Base-by-base conservation (phyloP, 108 stramenopile genomes). In the Bacterosira constricta region DNA sequence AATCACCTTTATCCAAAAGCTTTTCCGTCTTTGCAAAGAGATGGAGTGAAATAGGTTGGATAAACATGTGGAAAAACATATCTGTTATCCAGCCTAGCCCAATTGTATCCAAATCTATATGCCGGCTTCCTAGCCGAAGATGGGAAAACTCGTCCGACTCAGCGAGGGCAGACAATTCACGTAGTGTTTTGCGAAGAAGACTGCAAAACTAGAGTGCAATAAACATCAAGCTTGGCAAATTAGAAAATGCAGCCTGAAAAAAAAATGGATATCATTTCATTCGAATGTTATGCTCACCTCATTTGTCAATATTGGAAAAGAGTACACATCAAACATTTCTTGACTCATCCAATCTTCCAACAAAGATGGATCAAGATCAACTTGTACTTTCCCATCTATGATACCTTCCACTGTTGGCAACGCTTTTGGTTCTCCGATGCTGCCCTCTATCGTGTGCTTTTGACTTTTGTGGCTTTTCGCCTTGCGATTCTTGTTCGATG, bases 11-110 rank as follows among this genome's bases (percentile, higher is more conserved):
- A 49, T 87, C 86, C 17, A 47, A 58, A 27, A 52, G 37, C 12
- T 74, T 52, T 73, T 87, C 86, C 7, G 87, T 80, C 17, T 75
- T 66, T 6, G 51, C 61, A 64, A 82, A 93, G 20, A 93, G 72
- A 59, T 89, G 86, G 8, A 64, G 50, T 13, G 89, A 69, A 12
- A 94, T 75, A 17, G 92, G 92, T 1, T 71, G 81, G 7, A 90
- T 54, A 4, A 94, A 62, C 55, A 90, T 36, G 63, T 90, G 85
- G 38, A 94, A 81, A 9, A 94, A 26, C 47, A 94, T 61, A 64
- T 87, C 85, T 41, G 89, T 90, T 49, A 94, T 38, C 92, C 92
- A 94, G 9, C 69, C 59, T 20, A 94, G 44, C 0, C 90, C 92
- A 54, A 94, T 64, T 20, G 75, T 62, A 76, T 90, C 88, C 6